phyloP scores from a whole-genome alignment of 2,329 filamentous ascomycete species.

The Helicocarpus griseus region DNA sequence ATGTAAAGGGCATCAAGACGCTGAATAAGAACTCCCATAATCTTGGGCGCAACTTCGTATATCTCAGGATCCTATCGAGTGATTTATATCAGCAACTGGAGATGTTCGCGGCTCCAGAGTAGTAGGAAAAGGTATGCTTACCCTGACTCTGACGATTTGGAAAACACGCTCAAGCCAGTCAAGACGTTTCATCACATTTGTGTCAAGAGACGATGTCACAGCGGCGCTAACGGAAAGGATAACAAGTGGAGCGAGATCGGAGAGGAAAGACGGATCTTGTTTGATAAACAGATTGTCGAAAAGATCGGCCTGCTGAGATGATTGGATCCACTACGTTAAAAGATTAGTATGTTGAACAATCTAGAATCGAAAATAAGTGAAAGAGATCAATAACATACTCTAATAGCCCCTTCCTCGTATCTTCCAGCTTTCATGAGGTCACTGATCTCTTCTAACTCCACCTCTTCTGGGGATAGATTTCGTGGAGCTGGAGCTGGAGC shows the following conservation, averaged over 20 bases:
- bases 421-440: constrained; percentile 29
- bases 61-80: constrained; percentile 42
- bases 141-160: constrained; percentile 43
- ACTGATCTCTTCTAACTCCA: constrained; percentile 34
- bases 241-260: constrained; percentile 47
- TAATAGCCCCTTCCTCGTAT: constrained; percentile 38
- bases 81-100: constrained; percentile 6
- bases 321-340: constrained; percentile 48
- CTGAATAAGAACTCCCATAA: constrained; percentile 50
- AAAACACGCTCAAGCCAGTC: constrained; percentile 50
- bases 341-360: constrained; percentile 10
- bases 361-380: no score
- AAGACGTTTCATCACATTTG: constrained; percentile 45
- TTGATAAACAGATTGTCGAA: constrained; percentile 54
- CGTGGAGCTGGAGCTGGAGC: constrained; percentile 11
- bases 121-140: constrained; percentile 26
- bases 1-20: constrained; percentile 50
- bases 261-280: constrained; percentile 48
- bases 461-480: constrained; percentile 23
- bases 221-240: constrained; percentile 53
- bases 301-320: constrained; percentile 47
- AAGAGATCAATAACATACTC: constrained; percentile 23
- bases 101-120: neutral
- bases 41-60: constrained; percentile 46
- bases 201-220: constrained; percentile 48